phyloP scores from a whole-genome alignment of 495 filamentous ascomycete genomes.

The Lepidopterella palustris region DNA sequence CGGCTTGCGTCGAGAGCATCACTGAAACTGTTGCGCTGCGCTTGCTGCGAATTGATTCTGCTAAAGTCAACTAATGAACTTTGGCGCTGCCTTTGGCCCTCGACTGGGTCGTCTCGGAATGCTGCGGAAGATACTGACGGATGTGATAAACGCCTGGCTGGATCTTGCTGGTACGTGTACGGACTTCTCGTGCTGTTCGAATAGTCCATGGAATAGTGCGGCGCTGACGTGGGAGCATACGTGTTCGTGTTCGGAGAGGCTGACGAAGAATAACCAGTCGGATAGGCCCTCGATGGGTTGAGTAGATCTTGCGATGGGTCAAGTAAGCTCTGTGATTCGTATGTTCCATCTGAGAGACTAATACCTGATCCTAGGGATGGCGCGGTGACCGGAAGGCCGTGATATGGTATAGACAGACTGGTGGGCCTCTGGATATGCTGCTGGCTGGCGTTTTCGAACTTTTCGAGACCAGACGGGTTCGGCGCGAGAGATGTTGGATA shows the following conservation, averaged over 20 bases:
- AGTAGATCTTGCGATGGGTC: slow-evolving; percentile 68
- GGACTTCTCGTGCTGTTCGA: slow-evolving; percentile 50
- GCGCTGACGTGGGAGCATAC: slow-evolving; percentile 60
- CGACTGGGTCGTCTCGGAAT: slow-evolving; percentile 42
- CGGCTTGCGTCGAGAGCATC: slow-evolving; percentile 85
- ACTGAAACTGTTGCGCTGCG: slow-evolving; percentile 57
- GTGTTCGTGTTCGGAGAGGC: slow-evolving; percentile 58
- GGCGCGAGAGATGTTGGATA: slow-evolving; percentile 55
- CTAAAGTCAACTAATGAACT: slow-evolving; percentile 57
- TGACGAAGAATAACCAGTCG: slow-evolving; percentile 25
- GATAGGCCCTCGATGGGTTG: slow-evolving; percentile 40
- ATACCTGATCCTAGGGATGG: slow-evolving; percentile 63
- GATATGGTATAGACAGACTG: slow-evolving; percentile 66
- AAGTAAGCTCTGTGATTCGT: slow-evolving; percentile 63
- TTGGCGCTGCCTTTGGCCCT: slow-evolving; percentile 44
- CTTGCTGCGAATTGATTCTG: slow-evolving; percentile 54
- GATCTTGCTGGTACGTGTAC: slow-evolving; percentile 54
- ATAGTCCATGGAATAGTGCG: slow-evolving; percentile 58
- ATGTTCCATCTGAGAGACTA: slow-evolving; percentile 60
- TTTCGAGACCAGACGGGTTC: slow-evolving; percentile 37
- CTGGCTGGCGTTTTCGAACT: slow-evolving; percentile 43
- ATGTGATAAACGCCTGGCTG: slow-evolving; percentile 75
- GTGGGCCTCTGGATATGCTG: slow-evolving; percentile 55
- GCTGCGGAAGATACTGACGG: slow-evolving; percentile 66
- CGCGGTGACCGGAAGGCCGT: slow-evolving; percentile 62